These are phyloP conservation scores for Talaromyces proteolyticus DNA, from an alignment of 495 filamentous ascomycete genomes.

Conservation along the genomic window DNA sequence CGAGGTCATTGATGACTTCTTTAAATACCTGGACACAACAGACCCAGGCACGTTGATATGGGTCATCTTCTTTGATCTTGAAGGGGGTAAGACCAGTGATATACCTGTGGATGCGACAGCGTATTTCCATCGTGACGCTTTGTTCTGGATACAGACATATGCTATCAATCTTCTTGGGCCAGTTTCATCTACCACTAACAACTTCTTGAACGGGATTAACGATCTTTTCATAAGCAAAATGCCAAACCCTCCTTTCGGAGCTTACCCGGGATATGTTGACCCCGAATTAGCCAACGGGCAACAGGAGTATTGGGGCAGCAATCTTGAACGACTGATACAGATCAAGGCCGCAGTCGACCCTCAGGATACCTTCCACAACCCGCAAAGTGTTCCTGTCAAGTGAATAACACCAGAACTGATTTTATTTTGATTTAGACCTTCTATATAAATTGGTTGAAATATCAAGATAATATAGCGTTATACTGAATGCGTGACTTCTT, in stretches of 20 bases:
- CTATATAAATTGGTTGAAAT: too few species aligned
- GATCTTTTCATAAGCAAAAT: conserved; percentile 18
- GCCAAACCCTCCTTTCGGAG: conserved; percentile 20
- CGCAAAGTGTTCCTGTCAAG: conserved; percentile 27
- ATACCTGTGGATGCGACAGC: conserved; percentile 26
- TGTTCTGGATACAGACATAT: conserved; percentile 34
- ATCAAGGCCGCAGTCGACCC: conserved; percentile 51
- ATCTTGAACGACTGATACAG: conserved; percentile 34
- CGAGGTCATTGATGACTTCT: conserved; percentile 27
- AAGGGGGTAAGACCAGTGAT: conserved; percentile 28
- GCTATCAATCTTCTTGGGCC: conserved; percentile 35
- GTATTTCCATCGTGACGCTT: conserved; percentile 30
- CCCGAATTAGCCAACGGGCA: conserved; percentile 33
- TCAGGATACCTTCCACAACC: conserved; percentile 49
- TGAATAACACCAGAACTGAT: too few species aligned
- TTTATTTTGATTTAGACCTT: too few species aligned
- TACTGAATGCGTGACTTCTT: too few species aligned
- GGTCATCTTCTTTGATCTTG: conserved; percentile 35
- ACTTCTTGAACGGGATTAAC: conserved; percentile 36
- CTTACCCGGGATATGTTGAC: conserved; percentile 65
- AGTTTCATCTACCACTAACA: conserved; percentile 24
- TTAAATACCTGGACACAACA: conserved; percentile 32
- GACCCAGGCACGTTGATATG: conserved; percentile 39
- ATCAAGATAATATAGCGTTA: too few species aligned
- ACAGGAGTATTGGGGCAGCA: conserved; percentile 48